Percentiles rank a stretch among this genome's conserved stretches.
phyloP scores from a whole-genome alignment of 1,284 basidiomycete species.

The Cryptococcus wingfieldii region DNA sequence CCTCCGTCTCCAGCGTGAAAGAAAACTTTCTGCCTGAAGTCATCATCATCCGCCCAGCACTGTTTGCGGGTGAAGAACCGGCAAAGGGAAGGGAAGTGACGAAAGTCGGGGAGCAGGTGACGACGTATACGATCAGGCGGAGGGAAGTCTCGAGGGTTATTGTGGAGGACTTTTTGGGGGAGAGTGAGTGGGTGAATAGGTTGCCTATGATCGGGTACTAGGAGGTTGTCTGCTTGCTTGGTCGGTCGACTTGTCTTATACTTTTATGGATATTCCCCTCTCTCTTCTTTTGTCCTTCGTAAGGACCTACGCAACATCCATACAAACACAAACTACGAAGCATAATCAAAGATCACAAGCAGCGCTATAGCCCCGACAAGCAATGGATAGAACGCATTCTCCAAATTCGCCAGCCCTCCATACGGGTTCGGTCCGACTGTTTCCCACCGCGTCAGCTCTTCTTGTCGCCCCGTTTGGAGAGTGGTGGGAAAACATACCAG shows the following conservation, averaged over 20 bases:
- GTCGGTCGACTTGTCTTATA: background rate
- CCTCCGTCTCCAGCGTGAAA: background rate
- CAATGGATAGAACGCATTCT: conserved; percentile 42
- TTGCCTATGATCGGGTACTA: conserved; percentile 26
- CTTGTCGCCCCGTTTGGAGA: background rate
- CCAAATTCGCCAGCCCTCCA: conserved; percentile 31
- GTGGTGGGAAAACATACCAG: background rate
- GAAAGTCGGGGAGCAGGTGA: conserved; percentile 1
- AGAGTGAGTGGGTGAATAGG: conserved; percentile 24
- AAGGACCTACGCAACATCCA: too few species aligned
- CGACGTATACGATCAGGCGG: conserved; percentile 17
- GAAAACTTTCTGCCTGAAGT: conserved; percentile 20
- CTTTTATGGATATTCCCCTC: too few species aligned
- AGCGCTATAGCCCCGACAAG: conserved; percentile 42
- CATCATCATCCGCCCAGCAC: conserved; percentile 26
- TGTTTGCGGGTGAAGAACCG: conserved; percentile 14
- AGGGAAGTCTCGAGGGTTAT: conserved; percentile 24
- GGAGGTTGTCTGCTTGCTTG: background rate
- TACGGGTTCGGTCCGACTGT: conserved; percentile 4
- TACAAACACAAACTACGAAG: conserved; percentile 10
- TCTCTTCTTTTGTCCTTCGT: too few species aligned
- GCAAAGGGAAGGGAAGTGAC: background rate
- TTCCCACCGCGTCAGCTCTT: too few species aligned
- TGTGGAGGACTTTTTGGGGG: conserved; percentile 15
- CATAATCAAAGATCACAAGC: conserved; percentile 44